Evolutionary conservation across 2,329 filamentous ascomycete species (phyloP).

Genomic region (Cephalotrichum gorgonifer): DNA sequence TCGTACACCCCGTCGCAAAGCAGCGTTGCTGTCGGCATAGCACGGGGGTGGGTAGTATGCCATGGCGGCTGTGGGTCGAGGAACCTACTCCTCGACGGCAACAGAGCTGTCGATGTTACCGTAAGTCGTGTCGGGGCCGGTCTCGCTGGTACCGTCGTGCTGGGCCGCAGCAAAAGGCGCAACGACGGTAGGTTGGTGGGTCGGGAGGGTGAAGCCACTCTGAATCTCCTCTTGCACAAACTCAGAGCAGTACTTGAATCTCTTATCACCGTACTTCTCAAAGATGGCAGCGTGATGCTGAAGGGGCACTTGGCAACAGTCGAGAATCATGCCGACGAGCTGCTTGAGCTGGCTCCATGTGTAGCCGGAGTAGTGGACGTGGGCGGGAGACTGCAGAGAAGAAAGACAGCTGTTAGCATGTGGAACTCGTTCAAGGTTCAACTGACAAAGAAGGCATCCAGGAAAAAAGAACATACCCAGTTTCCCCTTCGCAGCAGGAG

Average conservation of each 20-base stretch:
- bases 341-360: constrained; percentile 75
- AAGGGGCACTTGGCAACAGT: constrained; percentile 74
- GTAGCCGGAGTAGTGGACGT: constrained; percentile 91
- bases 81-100: constrained; percentile 1
- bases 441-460: not conserved
- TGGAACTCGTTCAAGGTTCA: not conserved
- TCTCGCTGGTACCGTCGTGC: not conserved
- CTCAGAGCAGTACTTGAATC: constrained; percentile 74
- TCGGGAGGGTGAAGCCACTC: constrained; percentile 43
- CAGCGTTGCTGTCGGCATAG: not conserved
- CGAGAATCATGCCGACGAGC: constrained; percentile 66
- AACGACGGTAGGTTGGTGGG: constrained; percentile 8
- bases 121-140: not conserved
- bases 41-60: not conserved
- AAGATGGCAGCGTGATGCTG: constrained; percentile 81
- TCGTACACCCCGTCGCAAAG: not conserved
- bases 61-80: not conserved
- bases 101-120: not conserved
- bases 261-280: constrained; percentile 83
- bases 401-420: not conserved
- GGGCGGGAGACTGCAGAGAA: constrained; percentile 54
- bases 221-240: constrained; percentile 69
- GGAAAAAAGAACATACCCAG: constrained; percentile 58
- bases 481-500: constrained; percentile 82
- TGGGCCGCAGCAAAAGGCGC: not conserved